Evolutionary conservation across 805 yeast species (phyloP).

Genomic region (Yarrowia sp.): DNA sequence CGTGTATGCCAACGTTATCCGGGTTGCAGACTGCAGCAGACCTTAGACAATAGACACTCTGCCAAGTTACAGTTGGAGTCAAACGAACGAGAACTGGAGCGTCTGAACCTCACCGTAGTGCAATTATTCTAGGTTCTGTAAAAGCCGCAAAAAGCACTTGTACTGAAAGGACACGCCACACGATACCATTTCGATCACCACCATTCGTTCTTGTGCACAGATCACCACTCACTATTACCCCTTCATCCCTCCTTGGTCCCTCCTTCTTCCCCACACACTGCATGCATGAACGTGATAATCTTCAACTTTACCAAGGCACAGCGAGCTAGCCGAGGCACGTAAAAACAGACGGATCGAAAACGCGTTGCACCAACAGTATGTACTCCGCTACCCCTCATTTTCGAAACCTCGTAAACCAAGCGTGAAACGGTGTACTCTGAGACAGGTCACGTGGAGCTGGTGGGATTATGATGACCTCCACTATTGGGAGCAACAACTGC

Average conservation of each 20-base stretch:
- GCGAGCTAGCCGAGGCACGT: constrained; percentile 12
- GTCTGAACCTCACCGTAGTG: too few relatives aligned
- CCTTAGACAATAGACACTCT: too few relatives aligned
- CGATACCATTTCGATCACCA: too few relatives aligned
- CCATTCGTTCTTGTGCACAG: too few relatives aligned
- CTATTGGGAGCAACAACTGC: constrained; percentile 6
- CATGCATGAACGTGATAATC: constrained; percentile 27
- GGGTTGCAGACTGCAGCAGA: background rate
- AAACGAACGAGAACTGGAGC: too few relatives aligned
- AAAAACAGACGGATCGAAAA: too few relatives aligned
- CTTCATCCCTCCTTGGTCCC: background rate
- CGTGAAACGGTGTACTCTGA: background rate
- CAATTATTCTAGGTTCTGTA: too few relatives aligned
- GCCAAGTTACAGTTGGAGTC: too few relatives aligned
- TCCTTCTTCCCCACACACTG: constrained; percentile 27
- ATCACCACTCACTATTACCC: too few relatives aligned
- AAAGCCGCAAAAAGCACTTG: too few relatives aligned
- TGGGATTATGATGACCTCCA: too few relatives aligned
- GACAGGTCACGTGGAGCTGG: background rate
- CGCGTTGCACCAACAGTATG: background rate
- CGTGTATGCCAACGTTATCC: constrained; percentile 16
- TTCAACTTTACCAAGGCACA: constrained; percentile 22
- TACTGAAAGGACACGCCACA: too few relatives aligned
- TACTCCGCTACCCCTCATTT: background rate
- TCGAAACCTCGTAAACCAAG: background rate